A percentile compares a stretch with the other conserved stretches of the same genome.
These are phyloP conservation scores for Pseudoperonospora humuli DNA, from an alignment of 352 stramenopile species.

Conservation along the genomic window DNA sequence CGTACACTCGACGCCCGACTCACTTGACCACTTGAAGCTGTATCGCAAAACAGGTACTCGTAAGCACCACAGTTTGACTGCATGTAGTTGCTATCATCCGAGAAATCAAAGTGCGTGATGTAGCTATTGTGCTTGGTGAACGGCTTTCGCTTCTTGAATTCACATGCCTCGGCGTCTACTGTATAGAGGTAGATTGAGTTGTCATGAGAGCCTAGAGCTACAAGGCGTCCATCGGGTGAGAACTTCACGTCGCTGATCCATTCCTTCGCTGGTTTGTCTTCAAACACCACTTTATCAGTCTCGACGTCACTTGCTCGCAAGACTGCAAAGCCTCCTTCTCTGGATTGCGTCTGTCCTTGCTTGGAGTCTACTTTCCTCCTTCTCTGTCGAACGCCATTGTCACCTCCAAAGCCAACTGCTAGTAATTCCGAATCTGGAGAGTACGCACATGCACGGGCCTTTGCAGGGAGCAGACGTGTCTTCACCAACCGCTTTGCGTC, in stretches of 20 bases:
- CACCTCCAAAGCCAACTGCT: conserved; percentile 69
- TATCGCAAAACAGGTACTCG: too few species aligned
- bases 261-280: conserved; percentile 59
- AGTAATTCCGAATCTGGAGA: conserved; percentile 82
- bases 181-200: conserved; percentile 65
- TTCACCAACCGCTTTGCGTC: too few species aligned
- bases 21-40: too few species aligned
- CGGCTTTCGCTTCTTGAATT: conserved; percentile 56
- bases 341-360: conserved; percentile 20
- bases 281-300: conserved; percentile 34
- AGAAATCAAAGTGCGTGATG: too few species aligned
- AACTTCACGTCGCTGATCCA: conserved; percentile 80
- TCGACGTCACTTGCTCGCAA: too few species aligned
- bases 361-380: conserved; percentile 11
- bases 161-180: conserved; percentile 21
- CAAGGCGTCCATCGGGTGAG: conserved; percentile 34
- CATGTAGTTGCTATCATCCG: too few species aligned
- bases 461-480: conserved; percentile 29
- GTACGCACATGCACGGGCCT: conserved; percentile 74
- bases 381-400: conserved; percentile 47
- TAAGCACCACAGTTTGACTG: too few species aligned
- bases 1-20: too few species aligned
- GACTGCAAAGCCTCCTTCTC: conserved; percentile 44
- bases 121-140: conserved; percentile 77
- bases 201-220: conserved; percentile 69